Evolutionary conservation across 2,329 filamentous ascomycete species (phyloP), one percentile per base, ranked within the genome.

Genomic region (Plectosphaerella sp.): DNA sequence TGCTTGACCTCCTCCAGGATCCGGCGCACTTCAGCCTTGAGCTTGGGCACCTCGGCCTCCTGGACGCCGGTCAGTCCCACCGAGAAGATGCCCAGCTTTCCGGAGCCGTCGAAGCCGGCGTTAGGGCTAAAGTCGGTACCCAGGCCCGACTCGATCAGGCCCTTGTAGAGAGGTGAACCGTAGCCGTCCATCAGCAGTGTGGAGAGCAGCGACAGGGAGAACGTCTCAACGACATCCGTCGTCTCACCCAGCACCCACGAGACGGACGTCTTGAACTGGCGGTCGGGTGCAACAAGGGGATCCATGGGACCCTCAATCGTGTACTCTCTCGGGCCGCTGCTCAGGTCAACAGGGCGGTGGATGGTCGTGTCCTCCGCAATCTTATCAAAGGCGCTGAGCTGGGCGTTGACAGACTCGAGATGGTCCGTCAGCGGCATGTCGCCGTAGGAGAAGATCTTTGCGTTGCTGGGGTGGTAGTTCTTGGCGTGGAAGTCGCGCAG

Each of bases 391-490:
- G 77, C 75, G 58, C 81, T 79, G 53, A 99, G 75, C 48, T 89
- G 86, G 10, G 83, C 78, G 62, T 93, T 82, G 25, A 97, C 79
- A 62, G 94, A 88, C 64, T 83, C 77, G 49, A 97, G 69, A 65
- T 99, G 94, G 50, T 90, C 87, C 3, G 77, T 77, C 54, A 99
- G 73, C 1, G 91, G 88, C 83, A 97, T 91, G 64, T 97, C 87
- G 49, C 94, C 94, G 61, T 99, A 99, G 0, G 94, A 97, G 63
- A 97, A 85, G 43, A 99, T 79, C 72, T 97, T 97, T 45, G 93
- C 88, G 69, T 99, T 99, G 72, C 91, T 97, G 0, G 94, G 94
- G 68, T 99, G 93, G 67, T 99, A 99, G 71, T 99, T 91, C 59
- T 91, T 84, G 43, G 86, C 86, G 59, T 97, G 95, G 68, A 96